Conservation (phyloP, 805 yeast genomes). For the Maudiozyma saulgeensis region DNA sequence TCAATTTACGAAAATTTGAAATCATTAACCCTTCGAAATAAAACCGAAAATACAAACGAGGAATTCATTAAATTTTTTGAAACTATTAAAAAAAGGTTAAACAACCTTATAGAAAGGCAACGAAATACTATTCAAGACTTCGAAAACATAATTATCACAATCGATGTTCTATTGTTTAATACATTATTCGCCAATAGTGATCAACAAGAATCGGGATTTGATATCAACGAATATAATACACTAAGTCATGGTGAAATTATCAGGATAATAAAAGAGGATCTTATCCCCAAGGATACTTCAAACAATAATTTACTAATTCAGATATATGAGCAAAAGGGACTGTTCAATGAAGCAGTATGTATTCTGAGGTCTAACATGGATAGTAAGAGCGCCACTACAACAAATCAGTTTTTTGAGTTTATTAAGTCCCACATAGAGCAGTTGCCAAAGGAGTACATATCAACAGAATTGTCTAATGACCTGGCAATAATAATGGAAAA, state of each 20-base stretch:
- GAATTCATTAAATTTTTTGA: conserved; percentile 4
- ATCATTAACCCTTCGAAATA: conserved; percentile 19
- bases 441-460: conserved; percentile 10
- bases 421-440: conserved; percentile 6
- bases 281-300: neutral
- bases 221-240: conserved; percentile 11
- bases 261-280: conserved; percentile 4
- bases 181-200: conserved; percentile 1
- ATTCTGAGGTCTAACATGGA: conserved; percentile 6
- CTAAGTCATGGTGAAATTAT: conserved; percentile 13
- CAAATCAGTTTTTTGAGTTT: conserved; percentile 4
- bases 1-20: conserved; percentile 16
- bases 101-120: neutral
- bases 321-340: conserved; percentile 10
- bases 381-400: neutral
- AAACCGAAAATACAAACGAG: conserved; percentile 3
- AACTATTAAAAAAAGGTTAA: conserved; percentile 1
- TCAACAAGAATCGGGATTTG: conserved; percentile 1
- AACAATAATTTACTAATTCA: conserved; percentile 7
- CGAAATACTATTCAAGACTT: conserved; percentile 3
- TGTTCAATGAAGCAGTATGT: conserved; percentile 8
- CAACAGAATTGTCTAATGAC: conserved; percentile 9
- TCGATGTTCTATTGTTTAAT: conserved; percentile 19
- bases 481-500: conserved; percentile 4
- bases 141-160: conserved; percentile 14